phyloP scores from a whole-genome alignment of 192 early-diverging fungal genomes.

The Entomortierella chlamydospora region DNA sequence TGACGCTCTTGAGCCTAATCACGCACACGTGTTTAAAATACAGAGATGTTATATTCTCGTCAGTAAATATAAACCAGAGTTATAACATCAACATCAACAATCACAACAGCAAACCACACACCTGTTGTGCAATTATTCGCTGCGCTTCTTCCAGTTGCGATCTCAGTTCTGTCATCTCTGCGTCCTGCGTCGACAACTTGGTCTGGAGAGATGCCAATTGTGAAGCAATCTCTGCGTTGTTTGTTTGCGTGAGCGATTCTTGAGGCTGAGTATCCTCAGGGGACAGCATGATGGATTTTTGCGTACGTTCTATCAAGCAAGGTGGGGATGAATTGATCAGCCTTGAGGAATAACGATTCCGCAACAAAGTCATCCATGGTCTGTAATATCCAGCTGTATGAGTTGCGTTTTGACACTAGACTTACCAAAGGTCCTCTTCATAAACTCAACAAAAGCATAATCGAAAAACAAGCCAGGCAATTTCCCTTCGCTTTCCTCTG shows the following conservation, averaged over 20 bases:
- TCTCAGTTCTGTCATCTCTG: slow-evolving; percentile 34
- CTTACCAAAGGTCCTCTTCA: slow-evolving; percentile 85
- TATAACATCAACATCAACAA: neutral
- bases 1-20: slow-evolving; percentile 22
- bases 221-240: slow-evolving; percentile 38
- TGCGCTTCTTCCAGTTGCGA: slow-evolving; percentile 20
- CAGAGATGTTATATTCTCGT: too few species aligned
- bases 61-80: too few species aligned
- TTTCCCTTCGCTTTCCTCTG: slow-evolving; percentile 68
- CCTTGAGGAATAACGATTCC: too few species aligned
- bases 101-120: slow-evolving; percentile 2
- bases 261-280: slow-evolving; percentile 12
- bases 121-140: slow-evolving; percentile 15
- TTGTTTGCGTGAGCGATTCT: neutral
- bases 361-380: too few species aligned
- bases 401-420: too few species aligned
- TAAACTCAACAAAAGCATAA: slow-evolving; percentile 84
- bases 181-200: slow-evolving; percentile 19
- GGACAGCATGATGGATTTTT: slow-evolving; percentile 37
- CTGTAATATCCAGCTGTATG: too few species aligned
- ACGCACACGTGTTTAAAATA: too few species aligned
- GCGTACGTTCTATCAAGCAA: slow-evolving; percentile 46
- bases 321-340: slow-evolving; percentile 10
- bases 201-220: slow-evolving; percentile 47
- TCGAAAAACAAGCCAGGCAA: slow-evolving; percentile 85